Base-by-base conservation (phyloP, 805 yeast species). In the Zygosaccharomyces bailii region DNA sequence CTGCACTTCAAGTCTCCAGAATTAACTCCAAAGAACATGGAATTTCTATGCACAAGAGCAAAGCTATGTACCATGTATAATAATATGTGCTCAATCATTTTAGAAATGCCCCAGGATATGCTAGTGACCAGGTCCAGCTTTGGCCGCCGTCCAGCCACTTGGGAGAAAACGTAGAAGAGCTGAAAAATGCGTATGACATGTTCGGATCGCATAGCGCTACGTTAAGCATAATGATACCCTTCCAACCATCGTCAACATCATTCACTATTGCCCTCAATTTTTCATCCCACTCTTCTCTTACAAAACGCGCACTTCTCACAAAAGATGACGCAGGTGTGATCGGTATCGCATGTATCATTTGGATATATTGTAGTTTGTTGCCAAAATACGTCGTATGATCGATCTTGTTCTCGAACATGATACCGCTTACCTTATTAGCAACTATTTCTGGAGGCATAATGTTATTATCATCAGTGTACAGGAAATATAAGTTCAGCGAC, bases 51-150 rank as follows among this genome's bases (percentile, higher is more conserved):
- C n/a, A n/a, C n/a, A n/a, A n/a, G n/a, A n/a, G n/a, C n/a, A n/a
- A n/a, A n/a, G n/a, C n/a, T n/a, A n/a, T n/a, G n/a, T n/a, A n/a
- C n/a, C n/a, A n/a, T n/a, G n/a, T n/a, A n/a, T n/a, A n/a, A n/a
- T n/a, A n/a, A n/a, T n/a, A n/a, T 9, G 25, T 9, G 9, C 25
- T 14, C 17, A 9, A 32, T 41, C 24, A 32, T 25, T 21, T 20
- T 4, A 51, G 24, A 44, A 61, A 59, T 3, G 64, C 63, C 16
- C 64, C 96, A 36, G 86, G 73, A 52, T 77, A 86, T 0, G 95
- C 80, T 50, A 89, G 69, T 9, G 90, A 82, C 95, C 96, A 89
- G 0, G 96, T 84, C 50, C 81, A 69, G 20, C 91, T 81, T 73
- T 88, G 91, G 2, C 97, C 97, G 45, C 78, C 78, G 57, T 90